Base-by-base conservation (phyloP, 352 stramenopile genomes). In the Globisporangium nunn region DNA sequence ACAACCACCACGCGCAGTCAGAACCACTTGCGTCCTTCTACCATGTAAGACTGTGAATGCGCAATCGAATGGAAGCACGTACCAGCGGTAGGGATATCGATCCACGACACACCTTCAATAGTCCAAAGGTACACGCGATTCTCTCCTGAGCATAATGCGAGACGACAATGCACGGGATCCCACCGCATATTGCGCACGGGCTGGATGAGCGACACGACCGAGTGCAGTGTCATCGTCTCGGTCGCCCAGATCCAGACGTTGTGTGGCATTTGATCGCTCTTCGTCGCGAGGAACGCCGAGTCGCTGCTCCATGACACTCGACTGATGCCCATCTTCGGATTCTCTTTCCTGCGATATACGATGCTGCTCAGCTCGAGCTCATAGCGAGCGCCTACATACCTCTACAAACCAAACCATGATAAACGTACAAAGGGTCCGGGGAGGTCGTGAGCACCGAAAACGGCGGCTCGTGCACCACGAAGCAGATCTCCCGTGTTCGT, bases 181-280 rank as follows among this genome's bases (percentile, higher is more conserved):
- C 84, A 94, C 15, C 69, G 78, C 55, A 91, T 59, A 4, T 62
- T 78, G 55, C 78, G 75, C 10, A 91, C 70, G 14, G 71, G 64
- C 43, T 89, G 65, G 2, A 89, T 75, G 33, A 88, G 64, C 14
- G 81, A 87, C 31, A 93, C 64, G 15, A 81, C 68, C 4, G 76
- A 74, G 54, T 87, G 72, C 52, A 91, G 64, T 44, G 67, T 86
- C 65, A 91, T 77, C 29, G 70, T 87, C 51, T 90, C 73, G 10
- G 74, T 90, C 35, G 80, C 67, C 84, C 84, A 93, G 28, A 93
- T 81, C 84, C 84, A 93, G 33, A 93, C 71, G 49, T 91, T 89
- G 56, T 88, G 82, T 14, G 84, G 81, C 79, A 91, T 93, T 28
- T 85, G 70, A 40, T 93, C 84, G 41, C 81, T 91, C 63, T 82